Percentiles rank a stretch among this genome's conserved stretches.
Conservation (phyloP, 306 rosid genomes). For the Quercus agrifolia region DNA sequence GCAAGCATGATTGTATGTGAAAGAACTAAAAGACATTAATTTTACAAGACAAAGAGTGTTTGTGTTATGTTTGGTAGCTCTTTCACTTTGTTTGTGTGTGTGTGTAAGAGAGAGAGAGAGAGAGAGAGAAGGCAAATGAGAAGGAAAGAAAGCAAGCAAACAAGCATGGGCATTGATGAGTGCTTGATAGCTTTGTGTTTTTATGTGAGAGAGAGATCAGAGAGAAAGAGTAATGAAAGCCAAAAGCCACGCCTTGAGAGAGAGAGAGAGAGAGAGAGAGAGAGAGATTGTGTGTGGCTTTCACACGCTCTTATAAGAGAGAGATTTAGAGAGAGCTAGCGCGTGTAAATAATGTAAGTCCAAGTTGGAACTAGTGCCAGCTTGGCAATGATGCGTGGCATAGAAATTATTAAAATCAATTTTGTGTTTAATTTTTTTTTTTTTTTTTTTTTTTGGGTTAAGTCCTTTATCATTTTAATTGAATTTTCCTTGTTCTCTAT, state of each 20-base stretch:
- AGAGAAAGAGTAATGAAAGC: conserved; percentile 71
- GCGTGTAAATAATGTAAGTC: conserved; percentile 24
- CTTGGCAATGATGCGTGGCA: conserved; percentile 42
- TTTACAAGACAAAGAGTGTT: conserved; percentile 31
- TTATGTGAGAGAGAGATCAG: conserved; percentile 20
- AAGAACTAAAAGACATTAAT: conserved; percentile 21
- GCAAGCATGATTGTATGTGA: conserved; percentile 41
- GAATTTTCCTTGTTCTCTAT: neutral
- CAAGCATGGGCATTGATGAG: conserved; percentile 45
- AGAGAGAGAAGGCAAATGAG: conserved; percentile 22
- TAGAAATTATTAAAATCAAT: neutral
- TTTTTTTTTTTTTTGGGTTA: neutral
- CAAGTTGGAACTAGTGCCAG: conserved; percentile 38
- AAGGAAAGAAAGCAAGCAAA: conserved; percentile 35
- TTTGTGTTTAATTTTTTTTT: neutral
- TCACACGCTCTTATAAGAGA: conserved; percentile 57
- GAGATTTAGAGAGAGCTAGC: conserved; percentile 4
- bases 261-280: conserved; percentile 36
- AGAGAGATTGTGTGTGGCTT: conserved; percentile 27
- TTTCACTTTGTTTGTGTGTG: conserved; percentile 11
- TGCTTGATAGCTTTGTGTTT: conserved; percentile 33
- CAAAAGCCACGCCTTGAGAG: conserved; percentile 65
- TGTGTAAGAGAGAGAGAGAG: too few species aligned
- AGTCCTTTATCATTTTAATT: neutral
- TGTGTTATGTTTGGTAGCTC: conserved; percentile 17